phyloP scores from a whole-genome alignment of 345 rosid species.

The Pugionium cornutum region DNA sequence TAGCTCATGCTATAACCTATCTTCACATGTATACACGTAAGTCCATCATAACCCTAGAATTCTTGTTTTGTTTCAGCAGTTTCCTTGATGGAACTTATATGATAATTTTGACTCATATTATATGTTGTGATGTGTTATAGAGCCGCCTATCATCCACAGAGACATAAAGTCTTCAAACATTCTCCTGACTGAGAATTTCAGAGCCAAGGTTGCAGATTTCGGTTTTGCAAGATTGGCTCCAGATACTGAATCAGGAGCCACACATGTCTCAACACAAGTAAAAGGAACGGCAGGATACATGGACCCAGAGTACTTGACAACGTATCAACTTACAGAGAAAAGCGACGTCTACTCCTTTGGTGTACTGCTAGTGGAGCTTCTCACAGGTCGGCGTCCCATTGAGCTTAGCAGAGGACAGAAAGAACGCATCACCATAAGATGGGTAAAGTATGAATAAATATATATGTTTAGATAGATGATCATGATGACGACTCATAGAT shows the following conservation, averaged over 20 bases:
- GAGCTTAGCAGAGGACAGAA: constrained; percentile 68
- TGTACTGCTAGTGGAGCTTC: constrained; percentile 72
- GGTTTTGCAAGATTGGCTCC: constrained; percentile 91
- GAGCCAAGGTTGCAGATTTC: constrained; percentile 92
- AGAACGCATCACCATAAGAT: constrained; percentile 77
- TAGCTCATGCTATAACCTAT: constrained; percentile 94
- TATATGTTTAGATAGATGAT: too few species aligned
- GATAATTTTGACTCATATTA: constrained; percentile 26
- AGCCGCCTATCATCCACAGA: constrained; percentile 94
- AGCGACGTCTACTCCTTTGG: constrained; percentile 97
- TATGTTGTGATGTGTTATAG: constrained; percentile 60
- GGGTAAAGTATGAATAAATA: constrained; percentile 48
- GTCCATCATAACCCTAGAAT: not conserved
- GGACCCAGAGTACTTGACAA: constrained; percentile 85
- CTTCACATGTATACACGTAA: constrained; percentile 95
- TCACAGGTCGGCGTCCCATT: constrained; percentile 85
- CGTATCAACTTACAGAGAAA: constrained; percentile 90
- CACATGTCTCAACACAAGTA: constrained; percentile 95
- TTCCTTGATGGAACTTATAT: too few species aligned
- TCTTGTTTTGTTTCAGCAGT: not conserved
- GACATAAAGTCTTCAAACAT: constrained; percentile 95
- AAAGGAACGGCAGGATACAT: constrained; percentile 97
- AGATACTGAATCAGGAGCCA: constrained; percentile 71
- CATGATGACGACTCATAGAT: too few species aligned
- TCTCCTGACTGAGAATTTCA: constrained; percentile 77